These are phyloP conservation scores for Pseudogymnoascus destructans DNA, from an alignment of 2,329 filamentous ascomycete genomes.

Conservation along the genomic window DNA sequence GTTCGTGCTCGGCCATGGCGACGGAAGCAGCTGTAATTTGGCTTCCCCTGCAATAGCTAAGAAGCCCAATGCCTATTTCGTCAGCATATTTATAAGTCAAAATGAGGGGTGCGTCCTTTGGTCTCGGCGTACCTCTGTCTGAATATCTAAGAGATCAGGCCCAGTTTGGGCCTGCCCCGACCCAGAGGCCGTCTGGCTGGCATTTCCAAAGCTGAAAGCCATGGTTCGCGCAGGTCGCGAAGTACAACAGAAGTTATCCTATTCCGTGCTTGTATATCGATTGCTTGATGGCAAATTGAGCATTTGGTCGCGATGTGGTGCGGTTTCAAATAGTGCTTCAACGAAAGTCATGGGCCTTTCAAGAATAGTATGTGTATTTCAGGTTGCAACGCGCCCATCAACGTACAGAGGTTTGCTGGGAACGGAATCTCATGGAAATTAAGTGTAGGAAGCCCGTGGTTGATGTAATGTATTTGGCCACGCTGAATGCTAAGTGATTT, in stretches of 20 bases:
- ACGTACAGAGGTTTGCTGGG: constrained; percentile 2
- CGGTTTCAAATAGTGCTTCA: not conserved
- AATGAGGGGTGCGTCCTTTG: not conserved
- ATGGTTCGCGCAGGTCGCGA: constrained; percentile 29
- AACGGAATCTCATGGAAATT: constrained; percentile 4
- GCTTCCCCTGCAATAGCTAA: constrained; percentile 65
- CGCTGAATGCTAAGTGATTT: constrained; percentile 2
- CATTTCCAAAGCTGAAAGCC: constrained; percentile 50
- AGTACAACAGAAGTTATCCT: not conserved
- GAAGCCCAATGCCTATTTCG: constrained; percentile 49
- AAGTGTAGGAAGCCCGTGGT: not conserved
- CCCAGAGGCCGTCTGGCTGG: constrained; percentile 31
- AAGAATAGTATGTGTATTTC: not conserved
- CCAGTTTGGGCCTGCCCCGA: constrained; percentile 37
- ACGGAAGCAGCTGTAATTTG: constrained; percentile 66
- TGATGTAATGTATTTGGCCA: not conserved
- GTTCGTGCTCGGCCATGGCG: constrained; percentile 52
- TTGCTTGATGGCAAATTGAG: not conserved
- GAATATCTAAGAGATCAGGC: constrained; percentile 60
- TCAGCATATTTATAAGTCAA: constrained; percentile 10
- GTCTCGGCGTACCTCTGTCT: constrained; percentile 56
- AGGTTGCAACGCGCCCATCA: not conserved
- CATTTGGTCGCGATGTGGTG: constrained; percentile 1
- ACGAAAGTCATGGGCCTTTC: not conserved
- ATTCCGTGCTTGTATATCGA: not conserved